Evolutionary conservation across 345 rosid genomes (phyloP).

Genomic region (Rhodamnia rubescens): DNA sequence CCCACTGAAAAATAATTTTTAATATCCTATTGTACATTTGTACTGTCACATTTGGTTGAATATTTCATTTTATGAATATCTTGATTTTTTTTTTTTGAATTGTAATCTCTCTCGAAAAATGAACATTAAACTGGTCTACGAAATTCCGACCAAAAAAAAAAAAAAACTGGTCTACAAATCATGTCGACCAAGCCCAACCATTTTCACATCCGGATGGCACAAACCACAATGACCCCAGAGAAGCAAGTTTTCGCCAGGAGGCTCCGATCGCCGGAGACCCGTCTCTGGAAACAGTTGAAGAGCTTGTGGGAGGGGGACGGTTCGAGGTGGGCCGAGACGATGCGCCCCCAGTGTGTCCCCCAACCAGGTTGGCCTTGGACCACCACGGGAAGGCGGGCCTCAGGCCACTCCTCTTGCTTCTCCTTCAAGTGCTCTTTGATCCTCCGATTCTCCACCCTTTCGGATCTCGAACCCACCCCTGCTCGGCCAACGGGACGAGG

Average conservation of each 20-base stretch:
- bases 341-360: conserved; percentile 37
- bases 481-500: background rate
- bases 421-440: conserved; percentile 25
- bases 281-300: conserved; percentile 24
- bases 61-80: too few relatives aligned
- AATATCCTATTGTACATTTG: background rate
- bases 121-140: background rate
- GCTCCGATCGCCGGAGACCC: conserved; percentile 21
- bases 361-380: conserved; percentile 37
- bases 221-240: conserved; percentile 30
- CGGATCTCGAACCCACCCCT: conserved; percentile 38
- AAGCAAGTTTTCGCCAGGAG: conserved; percentile 39
- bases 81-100: background rate
- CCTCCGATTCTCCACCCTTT: conserved; percentile 22
- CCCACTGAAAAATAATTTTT: too few relatives aligned
- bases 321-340: conserved; percentile 32
- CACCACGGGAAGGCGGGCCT: conserved; percentile 39
- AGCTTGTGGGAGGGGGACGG: conserved; percentile 23
- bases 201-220: conserved; percentile 17
- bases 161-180: background rate
- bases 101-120: too few relatives aligned
- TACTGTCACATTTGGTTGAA: background rate
- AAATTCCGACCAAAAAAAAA: too few relatives aligned
- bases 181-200: background rate
- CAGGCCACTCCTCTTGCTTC: conserved; percentile 33